A percentile compares a stretch with the other conserved stretches of the same genome.
Conservation (phyloP, 2,329 filamentous ascomycete species). For the Orbilia oligospora region DNA sequence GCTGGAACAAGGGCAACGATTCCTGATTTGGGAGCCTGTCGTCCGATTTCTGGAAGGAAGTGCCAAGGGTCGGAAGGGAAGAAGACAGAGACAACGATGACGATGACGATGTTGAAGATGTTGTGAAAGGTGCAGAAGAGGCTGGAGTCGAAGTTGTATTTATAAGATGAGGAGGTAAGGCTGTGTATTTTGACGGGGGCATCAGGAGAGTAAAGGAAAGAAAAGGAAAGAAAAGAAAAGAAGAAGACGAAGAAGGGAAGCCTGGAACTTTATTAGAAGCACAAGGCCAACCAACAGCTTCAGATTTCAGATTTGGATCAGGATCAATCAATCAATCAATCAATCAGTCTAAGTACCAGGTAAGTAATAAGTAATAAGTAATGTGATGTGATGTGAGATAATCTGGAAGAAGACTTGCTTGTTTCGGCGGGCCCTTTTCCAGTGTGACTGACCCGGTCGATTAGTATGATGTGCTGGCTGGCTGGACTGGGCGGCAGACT, state of each 20-base stretch:
- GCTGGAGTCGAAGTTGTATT: neutral
- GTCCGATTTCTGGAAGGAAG: slow-evolving; percentile 47
- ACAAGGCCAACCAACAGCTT: slow-evolving; percentile 3
- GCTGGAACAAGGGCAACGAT: slow-evolving; percentile 32
- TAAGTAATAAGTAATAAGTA: neutral
- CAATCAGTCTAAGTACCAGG: no score
- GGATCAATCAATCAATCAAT: no score
- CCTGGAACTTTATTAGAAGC: slow-evolving; percentile 38
- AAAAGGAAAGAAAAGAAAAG: slow-evolving; percentile 15
- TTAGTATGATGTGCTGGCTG: slow-evolving; percentile 6
- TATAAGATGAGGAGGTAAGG: slow-evolving; percentile 1
- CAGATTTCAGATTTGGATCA: neutral
- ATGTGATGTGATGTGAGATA: neutral
- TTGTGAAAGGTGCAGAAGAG: neutral
- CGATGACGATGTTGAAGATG: neutral
- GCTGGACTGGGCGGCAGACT: neutral
- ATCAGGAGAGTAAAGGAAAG: slow-evolving; percentile 15
- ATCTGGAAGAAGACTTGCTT: slow-evolving; percentile 48
- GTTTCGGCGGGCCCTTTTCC: slow-evolving; percentile 35
- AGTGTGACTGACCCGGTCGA: slow-evolving; percentile 3
- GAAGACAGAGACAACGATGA: slow-evolving; percentile 28
- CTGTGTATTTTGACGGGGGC: slow-evolving; percentile 24
- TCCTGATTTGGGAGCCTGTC: slow-evolving; percentile 56
- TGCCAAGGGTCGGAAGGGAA: slow-evolving; percentile 47
- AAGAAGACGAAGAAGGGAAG: slow-evolving; percentile 18